Base-by-base conservation (phyloP, 495 filamentous ascomycete genomes). In the Neurospora pannonica region DNA sequence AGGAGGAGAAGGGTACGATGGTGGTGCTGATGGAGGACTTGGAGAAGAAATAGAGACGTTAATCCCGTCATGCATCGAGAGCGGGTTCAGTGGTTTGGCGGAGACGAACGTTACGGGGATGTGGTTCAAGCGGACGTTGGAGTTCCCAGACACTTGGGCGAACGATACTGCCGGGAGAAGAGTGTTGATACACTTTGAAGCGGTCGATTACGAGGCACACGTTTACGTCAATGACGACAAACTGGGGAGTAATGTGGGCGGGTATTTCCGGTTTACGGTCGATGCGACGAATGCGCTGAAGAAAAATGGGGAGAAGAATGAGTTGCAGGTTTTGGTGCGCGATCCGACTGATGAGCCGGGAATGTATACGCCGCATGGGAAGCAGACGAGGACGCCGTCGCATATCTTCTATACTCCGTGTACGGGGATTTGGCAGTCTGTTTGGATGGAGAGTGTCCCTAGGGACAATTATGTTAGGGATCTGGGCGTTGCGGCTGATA, bases 391-490 rank as follows among this genome's bases (percentile, higher is more conserved):
- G 3, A 75, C 79, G 3, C 88, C 85, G 3, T 87, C 85, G 7
- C 90, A 92, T 75, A 92, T 92, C 70, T 92, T 91, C 78, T 92
- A 92, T 79, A 89, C 86, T 0, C 89, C 90, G 13, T 92, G 90
- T 79, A 87, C 86, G 42, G 90, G 90, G 3, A 92, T 92, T 70
- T 92, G 90, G 90, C 90, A 92, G 77, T 87, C 82, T 31, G 90
- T 92, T 2, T 92, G 90, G 90, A 81, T 92, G 1, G 90, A 92
- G 76, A 82, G 86, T 17, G 89, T 86, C 0, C 89, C 89, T 0
- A 3, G 6, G 15, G 73, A 80, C 1, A 85, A 86, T 71, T 82
- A 90, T 77, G 86, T 92, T 71, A 86, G 84, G 0, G 78, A 84
- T 36, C 80, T 92, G 24, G 87, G 91, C 46, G 70, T 92, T 2